Evolutionary conservation across 306 rosid genomes (phyloP).

Genomic region (Citrullus mucosospermus): DNA sequence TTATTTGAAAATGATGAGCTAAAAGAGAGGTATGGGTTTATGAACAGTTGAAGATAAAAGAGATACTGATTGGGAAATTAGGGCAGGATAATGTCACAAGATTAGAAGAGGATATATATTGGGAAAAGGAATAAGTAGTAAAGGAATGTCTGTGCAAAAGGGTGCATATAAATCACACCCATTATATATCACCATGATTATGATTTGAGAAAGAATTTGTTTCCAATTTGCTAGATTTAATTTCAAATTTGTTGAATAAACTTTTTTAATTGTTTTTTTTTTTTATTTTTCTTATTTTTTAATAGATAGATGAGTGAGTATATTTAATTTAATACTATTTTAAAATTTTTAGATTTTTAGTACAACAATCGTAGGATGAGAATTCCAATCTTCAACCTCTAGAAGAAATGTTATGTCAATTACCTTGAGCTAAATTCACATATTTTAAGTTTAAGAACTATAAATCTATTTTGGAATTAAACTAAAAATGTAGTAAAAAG

Average conservation of each 20-base stretch:
- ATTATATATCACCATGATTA: slow-evolving; percentile 11
- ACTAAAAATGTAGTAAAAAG: no score
- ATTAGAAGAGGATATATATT: neutral
- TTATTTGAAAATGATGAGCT: neutral
- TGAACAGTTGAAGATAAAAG: neutral
- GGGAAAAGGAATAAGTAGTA: slow-evolving; percentile 20
- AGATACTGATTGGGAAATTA: neutral
- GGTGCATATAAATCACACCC: slow-evolving; percentile 32
- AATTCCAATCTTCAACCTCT: no score
- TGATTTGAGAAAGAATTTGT: neutral
- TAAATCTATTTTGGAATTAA: no score
- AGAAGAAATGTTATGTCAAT: no score
- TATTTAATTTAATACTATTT: no score
- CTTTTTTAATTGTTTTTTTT: no score
- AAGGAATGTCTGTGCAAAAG: slow-evolving; percentile 17
- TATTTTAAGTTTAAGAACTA: no score
- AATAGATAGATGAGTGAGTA: no score
- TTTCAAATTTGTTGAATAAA: neutral
- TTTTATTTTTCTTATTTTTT: no score
- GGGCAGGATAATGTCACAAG: neutral
- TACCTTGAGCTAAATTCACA: no score
- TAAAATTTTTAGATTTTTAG: no score
- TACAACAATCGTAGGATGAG: no score
- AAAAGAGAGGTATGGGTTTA: neutral
- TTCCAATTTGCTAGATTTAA: neutral